Conservation (phyloP, 169 alveolate genomes). For the Plasmodium gaboni region DNA sequence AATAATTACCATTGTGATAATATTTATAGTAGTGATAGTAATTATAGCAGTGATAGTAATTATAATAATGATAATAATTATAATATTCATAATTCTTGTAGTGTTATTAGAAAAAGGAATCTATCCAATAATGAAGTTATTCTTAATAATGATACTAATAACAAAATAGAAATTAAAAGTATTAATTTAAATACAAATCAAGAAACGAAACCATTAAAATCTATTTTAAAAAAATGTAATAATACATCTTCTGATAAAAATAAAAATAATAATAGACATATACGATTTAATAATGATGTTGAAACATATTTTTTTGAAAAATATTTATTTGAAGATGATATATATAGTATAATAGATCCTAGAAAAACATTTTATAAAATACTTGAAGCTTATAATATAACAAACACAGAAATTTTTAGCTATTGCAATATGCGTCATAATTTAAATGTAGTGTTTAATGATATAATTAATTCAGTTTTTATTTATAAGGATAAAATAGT, state of each 20-base stretch:
- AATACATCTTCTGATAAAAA: neutral
- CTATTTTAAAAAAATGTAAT: constrained; percentile 46
- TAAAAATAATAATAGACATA: constrained; percentile 5
- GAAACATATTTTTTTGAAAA: constrained; percentile 61
- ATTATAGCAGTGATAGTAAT: too few species aligned
- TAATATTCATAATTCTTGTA: too few species aligned
- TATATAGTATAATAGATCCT: neutral
- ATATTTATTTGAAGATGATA: constrained; percentile 18
- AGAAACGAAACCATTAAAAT: constrained; percentile 5
- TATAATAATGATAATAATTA: too few species aligned
- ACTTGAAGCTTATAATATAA: constrained; percentile 16
- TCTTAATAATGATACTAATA: neutral
- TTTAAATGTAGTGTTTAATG: constrained; percentile 40
- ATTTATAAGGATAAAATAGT: constrained; percentile 41
- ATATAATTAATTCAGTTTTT: constrained; percentile 24
- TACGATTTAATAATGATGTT: constrained; percentile 49
- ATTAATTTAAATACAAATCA: neutral
- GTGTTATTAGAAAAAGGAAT: too few species aligned
- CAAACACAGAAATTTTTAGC: constrained; percentile 38
- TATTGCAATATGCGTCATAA: constrained; percentile 44
- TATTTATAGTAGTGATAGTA: too few species aligned
- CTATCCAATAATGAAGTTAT: too few species aligned
- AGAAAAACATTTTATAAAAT: constrained; percentile 8
- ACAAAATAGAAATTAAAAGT: neutral
- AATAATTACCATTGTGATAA: too few species aligned